Percentiles rank a stretch among this genome's conserved stretches.
These are phyloP conservation scores for Irpex sp. DNA, from an alignment of 1,284 basidiomycete species.

Conservation along the genomic window DNA sequence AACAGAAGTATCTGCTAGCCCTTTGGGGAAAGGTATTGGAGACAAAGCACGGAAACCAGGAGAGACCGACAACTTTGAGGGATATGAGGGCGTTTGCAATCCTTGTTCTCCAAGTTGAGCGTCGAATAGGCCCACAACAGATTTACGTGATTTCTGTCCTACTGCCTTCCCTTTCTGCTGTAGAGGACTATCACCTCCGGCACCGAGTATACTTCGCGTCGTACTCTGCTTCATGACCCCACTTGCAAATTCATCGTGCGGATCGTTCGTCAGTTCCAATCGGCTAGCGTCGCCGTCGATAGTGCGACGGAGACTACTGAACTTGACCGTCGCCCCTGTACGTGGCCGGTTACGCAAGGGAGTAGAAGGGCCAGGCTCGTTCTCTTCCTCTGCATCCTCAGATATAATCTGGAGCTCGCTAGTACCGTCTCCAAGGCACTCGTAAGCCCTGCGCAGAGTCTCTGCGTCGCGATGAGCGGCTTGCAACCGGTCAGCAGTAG, in stretches of 20 bases:
- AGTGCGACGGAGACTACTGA: slow-evolving; percentile 40
- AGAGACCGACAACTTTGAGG: slow-evolving; percentile 17
- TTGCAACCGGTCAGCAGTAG: slow-evolving; percentile 58
- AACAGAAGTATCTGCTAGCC: slow-evolving; percentile 15
- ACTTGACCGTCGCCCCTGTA: slow-evolving; percentile 34
- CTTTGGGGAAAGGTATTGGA: slow-evolving; percentile 2
- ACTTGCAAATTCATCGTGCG: slow-evolving; percentile 24
- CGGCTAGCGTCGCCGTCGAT: slow-evolving; percentile 29
- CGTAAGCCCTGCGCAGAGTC: slow-evolving; percentile 67
- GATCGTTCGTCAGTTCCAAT: slow-evolving; percentile 18
- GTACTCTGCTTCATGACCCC: slow-evolving; percentile 35
- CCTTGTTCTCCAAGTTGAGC: slow-evolving; percentile 4
- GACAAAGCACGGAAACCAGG: slow-evolving; percentile 17
- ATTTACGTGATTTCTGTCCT: slow-evolving; percentile 45
- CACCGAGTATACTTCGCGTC: slow-evolving; percentile 15
- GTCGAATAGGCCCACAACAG: slow-evolving; percentile 65
- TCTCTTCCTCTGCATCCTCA: slow-evolving; percentile 28
- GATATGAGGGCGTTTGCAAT: slow-evolving; percentile 8
- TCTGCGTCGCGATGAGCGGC: slow-evolving; percentile 69
- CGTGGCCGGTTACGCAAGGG: slow-evolving; percentile 2
- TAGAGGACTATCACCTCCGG: background rate
- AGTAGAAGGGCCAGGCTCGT: background rate
- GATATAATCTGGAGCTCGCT: slow-evolving; percentile 39
- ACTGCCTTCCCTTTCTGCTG: background rate
- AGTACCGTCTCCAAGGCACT: slow-evolving; percentile 60